A percentile compares a stretch with the other conserved stretches of the same genome.
phyloP scores from a whole-genome alignment of 2,329 filamentous ascomycete species.

The Cladosporium sphaerospermum region DNA sequence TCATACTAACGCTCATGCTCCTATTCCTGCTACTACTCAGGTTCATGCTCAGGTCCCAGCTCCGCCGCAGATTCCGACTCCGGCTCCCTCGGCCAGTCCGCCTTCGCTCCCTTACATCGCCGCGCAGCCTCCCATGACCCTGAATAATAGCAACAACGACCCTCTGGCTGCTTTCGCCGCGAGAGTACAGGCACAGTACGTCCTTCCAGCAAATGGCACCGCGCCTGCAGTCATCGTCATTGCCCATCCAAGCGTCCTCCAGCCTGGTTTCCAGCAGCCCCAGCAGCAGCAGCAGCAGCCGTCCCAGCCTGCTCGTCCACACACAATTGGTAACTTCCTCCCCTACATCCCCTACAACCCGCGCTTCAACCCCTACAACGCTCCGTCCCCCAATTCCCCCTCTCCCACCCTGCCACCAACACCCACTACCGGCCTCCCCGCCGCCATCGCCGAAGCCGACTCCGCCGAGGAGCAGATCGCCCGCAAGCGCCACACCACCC shows the following conservation, averaged over 20 bases:
- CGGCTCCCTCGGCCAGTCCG: neutral
- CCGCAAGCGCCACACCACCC: slow-evolving; percentile 8
- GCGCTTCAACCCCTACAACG: slow-evolving; percentile 2
- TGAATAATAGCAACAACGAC: neutral
- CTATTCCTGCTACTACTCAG: too few relatives aligned
- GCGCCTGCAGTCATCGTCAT: neutral
- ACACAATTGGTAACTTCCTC: slow-evolving; percentile 1
- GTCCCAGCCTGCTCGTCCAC: neutral
- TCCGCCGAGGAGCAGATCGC: neutral
- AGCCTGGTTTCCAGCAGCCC: neutral
- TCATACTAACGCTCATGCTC: too few relatives aligned
- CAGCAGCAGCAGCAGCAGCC: neutral
- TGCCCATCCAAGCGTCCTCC: neutral
- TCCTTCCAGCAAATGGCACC: neutral
- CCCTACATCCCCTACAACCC: slow-evolving; percentile 1
- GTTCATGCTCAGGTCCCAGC: too few relatives aligned
- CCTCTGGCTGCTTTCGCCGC: neutral
- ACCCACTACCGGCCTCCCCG: neutral
- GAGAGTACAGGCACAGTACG: neutral
- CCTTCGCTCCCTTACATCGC: neutral
- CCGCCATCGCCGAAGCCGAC: neutral
- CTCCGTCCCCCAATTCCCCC: neutral
- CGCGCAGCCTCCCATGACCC: neutral
- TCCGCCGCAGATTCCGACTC: too few relatives aligned
- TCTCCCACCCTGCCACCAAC: neutral